These are phyloP conservation scores for Ganoderma leucocontextum DNA, from an alignment of 1,284 basidiomycete genomes.

Conservation along the genomic window DNA sequence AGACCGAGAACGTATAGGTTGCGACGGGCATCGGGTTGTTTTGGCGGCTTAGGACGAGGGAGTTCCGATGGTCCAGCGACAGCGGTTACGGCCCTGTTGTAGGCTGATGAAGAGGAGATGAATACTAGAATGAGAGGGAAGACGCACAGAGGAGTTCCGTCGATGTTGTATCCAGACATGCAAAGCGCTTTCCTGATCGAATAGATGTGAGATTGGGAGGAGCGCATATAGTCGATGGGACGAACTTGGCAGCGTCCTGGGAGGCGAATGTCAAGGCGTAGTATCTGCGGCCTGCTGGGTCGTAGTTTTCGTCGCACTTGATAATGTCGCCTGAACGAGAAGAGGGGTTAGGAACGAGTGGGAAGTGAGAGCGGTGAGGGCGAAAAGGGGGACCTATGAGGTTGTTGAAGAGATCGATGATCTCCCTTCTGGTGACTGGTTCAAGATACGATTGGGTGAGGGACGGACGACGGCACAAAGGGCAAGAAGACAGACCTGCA, in stretches of 20 bases:
- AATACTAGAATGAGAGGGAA: background rate
- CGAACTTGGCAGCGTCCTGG: slow-evolving; percentile 57
- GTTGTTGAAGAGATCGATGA: slow-evolving; percentile 63
- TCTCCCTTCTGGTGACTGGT: slow-evolving; percentile 55
- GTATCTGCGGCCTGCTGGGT: slow-evolving; percentile 46
- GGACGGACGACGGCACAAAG: background rate
- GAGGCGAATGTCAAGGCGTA: slow-evolving; percentile 61
- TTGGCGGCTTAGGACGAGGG: slow-evolving; percentile 36
- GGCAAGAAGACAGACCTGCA: slow-evolving; percentile 43
- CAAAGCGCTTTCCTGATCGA: slow-evolving; percentile 64
- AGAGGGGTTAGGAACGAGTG: slow-evolving; percentile 11
- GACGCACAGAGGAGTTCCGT: slow-evolving; percentile 62
- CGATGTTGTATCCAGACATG: slow-evolving; percentile 71
- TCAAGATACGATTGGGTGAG: slow-evolving; percentile 7
- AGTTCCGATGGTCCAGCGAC: slow-evolving; percentile 27
- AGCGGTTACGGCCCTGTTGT: slow-evolving; percentile 46
- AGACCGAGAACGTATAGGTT: slow-evolving; percentile 84
- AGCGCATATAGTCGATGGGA: slow-evolving; percentile 21
- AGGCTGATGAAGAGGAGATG: background rate
- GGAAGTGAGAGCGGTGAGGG: background rate
- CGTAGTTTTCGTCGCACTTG: slow-evolving; percentile 49
- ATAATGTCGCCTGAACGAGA: slow-evolving; percentile 53
- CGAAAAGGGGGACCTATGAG: slow-evolving; percentile 55
- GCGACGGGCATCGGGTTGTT: slow-evolving; percentile 62
- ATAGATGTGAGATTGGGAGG: slow-evolving; percentile 11